Evolutionary conservation across 2,329 filamentous ascomycete species (phyloP), one percentile per base, ranked within the genome.

Genomic region (Podosphaera aphanis): DNA sequence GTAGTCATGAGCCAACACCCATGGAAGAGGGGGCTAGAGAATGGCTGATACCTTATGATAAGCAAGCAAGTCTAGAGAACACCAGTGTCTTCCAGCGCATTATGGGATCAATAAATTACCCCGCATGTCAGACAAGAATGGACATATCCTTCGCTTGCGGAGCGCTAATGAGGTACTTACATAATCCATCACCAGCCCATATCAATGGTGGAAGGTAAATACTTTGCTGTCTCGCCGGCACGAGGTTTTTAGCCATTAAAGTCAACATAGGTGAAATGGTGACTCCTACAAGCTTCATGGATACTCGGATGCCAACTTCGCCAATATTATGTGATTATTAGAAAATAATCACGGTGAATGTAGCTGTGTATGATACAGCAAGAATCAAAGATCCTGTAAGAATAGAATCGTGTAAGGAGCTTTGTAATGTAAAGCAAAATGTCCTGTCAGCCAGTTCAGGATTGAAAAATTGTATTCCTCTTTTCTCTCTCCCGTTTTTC

Each of bases 21-120:
- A 25, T 25, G 23, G 23, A 25, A 25, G 23, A 25, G 8, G 23
- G 23, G 23, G 23, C 23, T 25, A 25, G 23, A 25, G 23, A 25
- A 25, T 25, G 23, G 23, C 23, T 25, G 8, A 8, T 25, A 25
- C 23, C 23, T 25, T 25, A 25, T 25, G 23, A 25, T 25, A 8
- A 25, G 23, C 23, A 25, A 8, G 40, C 40, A 1, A 20, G 18
- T 25, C 4, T 25, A 25, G 23, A 25, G 23, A 25, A 8, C 8
- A 25, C 23, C 13, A 18, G 41, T 11, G n/a, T 45, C 10, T 45
- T 25, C 18, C 43, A 45, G 20, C 15, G 20, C 2, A 45, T 45
- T 29, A 38, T 45, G 35, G 43, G 33, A 16, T 45, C 43, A n/a
- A 38, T 37, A 18, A 45, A 37, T 18, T 45, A 45, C 27, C 43